These are phyloP conservation scores for Aureococcus anophagefferens DNA, from an alignment of 108 stramenopile species.

Conservation along the genomic window DNA sequence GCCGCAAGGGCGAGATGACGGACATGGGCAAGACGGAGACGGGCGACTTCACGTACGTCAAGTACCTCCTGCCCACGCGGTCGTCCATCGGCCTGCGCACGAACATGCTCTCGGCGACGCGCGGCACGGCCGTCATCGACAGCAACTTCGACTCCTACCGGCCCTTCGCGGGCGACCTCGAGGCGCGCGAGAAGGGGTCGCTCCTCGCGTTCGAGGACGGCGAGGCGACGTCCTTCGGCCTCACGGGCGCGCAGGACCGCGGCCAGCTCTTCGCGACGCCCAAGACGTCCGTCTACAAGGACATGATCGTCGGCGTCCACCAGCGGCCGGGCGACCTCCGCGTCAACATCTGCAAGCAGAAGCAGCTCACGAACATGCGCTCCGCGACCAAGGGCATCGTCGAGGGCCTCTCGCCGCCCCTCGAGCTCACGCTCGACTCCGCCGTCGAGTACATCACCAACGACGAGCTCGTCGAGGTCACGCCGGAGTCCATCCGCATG, in stretches of 20 bases:
- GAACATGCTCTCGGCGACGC: constrained; percentile 74
- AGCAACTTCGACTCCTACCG: constrained; percentile 85
- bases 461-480: constrained; percentile 93
- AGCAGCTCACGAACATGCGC: constrained; percentile 93
- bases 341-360: constrained; percentile 94
- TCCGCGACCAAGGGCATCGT: constrained; percentile 87
- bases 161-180: constrained; percentile 71
- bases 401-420: constrained; percentile 71
- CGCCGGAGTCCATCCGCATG: constrained; percentile 76
- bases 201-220: constrained; percentile 89
- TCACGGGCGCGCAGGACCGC: constrained; percentile 84
- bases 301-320: constrained; percentile 96
- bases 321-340: constrained; percentile 92
- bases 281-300: constrained; percentile 77
- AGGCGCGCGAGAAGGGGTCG: constrained; percentile 84
- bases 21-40: constrained; percentile 82
- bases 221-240: constrained; percentile 71
- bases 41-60: constrained; percentile 64
- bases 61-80: constrained; percentile 93
- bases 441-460: constrained; percentile 87
- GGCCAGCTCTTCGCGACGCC: constrained; percentile 77
- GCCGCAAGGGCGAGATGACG: constrained; percentile 81
- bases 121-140: constrained; percentile 93
- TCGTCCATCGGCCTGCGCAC: constrained; percentile 92
- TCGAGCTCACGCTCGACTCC: constrained; percentile 87